Conservation (phyloP, 371 early-diverging fungal genomes). For the Mucor circinelloides region DNA sequence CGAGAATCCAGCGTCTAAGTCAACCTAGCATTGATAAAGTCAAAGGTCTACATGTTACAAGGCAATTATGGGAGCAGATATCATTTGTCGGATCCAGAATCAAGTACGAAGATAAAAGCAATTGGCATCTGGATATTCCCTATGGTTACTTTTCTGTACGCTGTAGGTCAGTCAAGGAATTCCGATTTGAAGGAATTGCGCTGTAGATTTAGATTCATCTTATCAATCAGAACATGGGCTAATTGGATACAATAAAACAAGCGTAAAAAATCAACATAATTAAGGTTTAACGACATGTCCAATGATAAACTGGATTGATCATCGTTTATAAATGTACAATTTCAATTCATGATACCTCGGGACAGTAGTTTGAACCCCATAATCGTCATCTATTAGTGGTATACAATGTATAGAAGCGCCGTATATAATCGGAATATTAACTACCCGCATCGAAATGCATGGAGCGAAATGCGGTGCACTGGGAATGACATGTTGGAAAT, state of each 20-base stretch:
- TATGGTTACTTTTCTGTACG: slow-evolving; percentile 13
- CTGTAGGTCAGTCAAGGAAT: slow-evolving; percentile 11
- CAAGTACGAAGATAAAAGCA: slow-evolving; percentile 8
- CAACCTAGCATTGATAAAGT: not conserved
- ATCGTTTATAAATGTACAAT: not conserved
- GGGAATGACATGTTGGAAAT: not conserved
- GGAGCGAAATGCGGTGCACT: not conserved
- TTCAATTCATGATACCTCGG: not conserved
- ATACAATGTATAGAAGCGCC: not conserved
- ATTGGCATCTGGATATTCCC: slow-evolving; percentile 18
- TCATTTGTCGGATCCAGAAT: slow-evolving; percentile 8
- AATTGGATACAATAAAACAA: not conserved
- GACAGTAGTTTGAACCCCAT: not conserved
- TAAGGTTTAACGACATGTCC: not conserved
- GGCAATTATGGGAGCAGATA: slow-evolving; percentile 13
- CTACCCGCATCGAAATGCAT: not conserved
- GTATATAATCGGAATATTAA: not conserved
- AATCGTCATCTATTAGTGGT: not conserved
- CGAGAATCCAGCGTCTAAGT: slow-evolving; percentile 1
- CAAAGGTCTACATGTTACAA: not conserved
- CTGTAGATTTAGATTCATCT: not conserved
- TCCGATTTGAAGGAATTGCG: slow-evolving; percentile 8
- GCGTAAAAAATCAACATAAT: not conserved
- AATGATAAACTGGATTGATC: not conserved
- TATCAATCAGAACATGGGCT: not conserved